Base-by-base conservation (phyloP, 345 rosid species). In the Arabis alpina region DNA sequence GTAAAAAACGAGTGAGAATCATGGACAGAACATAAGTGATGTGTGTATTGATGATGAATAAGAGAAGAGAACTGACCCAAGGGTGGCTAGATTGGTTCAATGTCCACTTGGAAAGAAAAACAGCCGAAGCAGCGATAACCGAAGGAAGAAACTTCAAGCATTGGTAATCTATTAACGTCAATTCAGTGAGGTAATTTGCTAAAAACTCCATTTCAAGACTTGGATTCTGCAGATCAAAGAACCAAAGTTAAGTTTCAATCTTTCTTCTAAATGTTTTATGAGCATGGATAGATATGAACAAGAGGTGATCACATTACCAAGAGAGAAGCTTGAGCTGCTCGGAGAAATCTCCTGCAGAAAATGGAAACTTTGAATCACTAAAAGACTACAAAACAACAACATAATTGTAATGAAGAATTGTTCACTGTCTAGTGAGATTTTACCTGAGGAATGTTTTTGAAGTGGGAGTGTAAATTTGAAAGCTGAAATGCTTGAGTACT, bases 51-150 rank as follows among this genome's bases (percentile, higher is more conserved):
- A 47, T 28, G 34, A 52, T 40, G 39, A 48, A 27, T 56, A 65
- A 52, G 71, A 32, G 56, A 65, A 52, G 71, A 45, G 23, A 37
- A 58, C 82, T 50, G 51, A 93, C 98, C 98, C 98, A 93, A 53
- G 98, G 97, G 61, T 89, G 89, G 58, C 70, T 73, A 50, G 91
- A 86, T 50, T 83, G 93, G 71, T 90, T 90, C 74, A 91, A 44
- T 3, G 98, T 93, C 98, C 98, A 93, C 78, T 82, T 83, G 54
- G 96, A 94, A 9, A 93, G 96, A 75, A 93, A 89, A 24, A 93
- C 91, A 53, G 97, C 88, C 6, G 98, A 88, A 14, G 98, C 97
- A 74, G 98, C 97, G 61, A 87, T 78, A 27, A 84, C 63, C 27
- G 98, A 93, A 65, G 98, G 98, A 49, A 85, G 83, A 27, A 77